phyloP scores from a whole-genome alignment of 768 basidiomycete species.

The Leccinellum albellum region DNA sequence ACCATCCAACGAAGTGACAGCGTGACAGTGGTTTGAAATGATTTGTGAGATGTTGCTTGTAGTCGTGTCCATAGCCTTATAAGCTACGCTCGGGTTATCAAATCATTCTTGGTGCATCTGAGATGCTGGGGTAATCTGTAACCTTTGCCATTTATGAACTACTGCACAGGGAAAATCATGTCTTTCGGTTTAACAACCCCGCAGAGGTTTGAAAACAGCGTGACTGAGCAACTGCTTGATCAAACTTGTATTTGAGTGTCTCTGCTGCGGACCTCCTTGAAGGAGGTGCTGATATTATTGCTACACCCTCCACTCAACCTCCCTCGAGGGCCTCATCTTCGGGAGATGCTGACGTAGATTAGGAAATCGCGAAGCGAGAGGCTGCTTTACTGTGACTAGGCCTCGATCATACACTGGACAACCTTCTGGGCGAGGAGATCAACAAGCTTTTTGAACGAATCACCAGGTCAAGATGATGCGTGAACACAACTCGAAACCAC shows the following conservation, averaged over 20 bases:
- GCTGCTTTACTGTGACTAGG: constrained; percentile 85
- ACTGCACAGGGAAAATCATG: constrained; percentile 77
- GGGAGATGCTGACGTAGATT: constrained; percentile 77
- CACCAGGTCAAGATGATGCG: constrained; percentile 87
- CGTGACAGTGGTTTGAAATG: constrained; percentile 65
- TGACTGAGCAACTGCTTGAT: constrained; percentile 73
- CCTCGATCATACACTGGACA: constrained; percentile 86
- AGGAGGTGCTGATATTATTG: constrained; percentile 33
- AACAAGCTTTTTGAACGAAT: constrained; percentile 94
- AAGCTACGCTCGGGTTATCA: constrained; percentile 92
- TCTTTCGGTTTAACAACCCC: constrained; percentile 95
- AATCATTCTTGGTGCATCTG: constrained; percentile 79
- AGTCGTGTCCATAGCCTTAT: constrained; percentile 46
- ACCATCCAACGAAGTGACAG: constrained; percentile 51
- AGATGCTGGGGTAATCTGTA: neutral
- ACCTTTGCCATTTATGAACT: constrained; percentile 3
- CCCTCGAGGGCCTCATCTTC: constrained; percentile 70
- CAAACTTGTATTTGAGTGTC: constrained; percentile 61
- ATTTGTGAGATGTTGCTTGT: constrained; percentile 7
- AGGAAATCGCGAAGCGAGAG: constrained; percentile 93
- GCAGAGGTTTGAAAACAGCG: constrained; percentile 91
- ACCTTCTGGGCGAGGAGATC: constrained; percentile 89
- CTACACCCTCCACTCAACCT: constrained; percentile 60
- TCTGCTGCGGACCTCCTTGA: constrained; percentile 67
- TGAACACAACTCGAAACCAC: constrained; percentile 69